Conservation (phyloP, 352 stramenopile species). For the Pythium guiyangense region DNA sequence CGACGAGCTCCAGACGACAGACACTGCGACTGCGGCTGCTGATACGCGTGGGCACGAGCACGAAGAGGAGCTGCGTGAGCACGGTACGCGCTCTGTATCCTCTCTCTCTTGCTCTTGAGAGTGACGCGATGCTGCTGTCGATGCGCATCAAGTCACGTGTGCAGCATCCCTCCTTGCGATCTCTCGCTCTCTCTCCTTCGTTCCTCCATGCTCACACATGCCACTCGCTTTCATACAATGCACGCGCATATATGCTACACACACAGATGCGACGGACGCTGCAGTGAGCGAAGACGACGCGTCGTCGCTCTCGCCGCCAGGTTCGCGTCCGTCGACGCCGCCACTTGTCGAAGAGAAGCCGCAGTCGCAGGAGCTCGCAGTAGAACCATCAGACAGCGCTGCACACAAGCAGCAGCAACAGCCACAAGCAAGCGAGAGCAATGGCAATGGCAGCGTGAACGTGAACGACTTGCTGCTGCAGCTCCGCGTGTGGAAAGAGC, state of each 20-base stretch:
- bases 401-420: background rate
- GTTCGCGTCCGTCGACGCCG: conserved; percentile 6
- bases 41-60: background rate
- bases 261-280: background rate
- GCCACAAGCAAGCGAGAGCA: background rate
- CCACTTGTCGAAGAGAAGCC: conserved; percentile 1
- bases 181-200: background rate
- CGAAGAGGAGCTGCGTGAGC: background rate
- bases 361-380: background rate
- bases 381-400: background rate
- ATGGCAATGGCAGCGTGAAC: conserved; percentile 3
- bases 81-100: background rate
- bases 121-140: too few species aligned
- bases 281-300: conserved; percentile 3
- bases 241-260: background rate
- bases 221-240: background rate
- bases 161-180: too few species aligned
- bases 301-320: conserved; percentile 2
- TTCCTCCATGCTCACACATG: background rate
- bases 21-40: background rate
- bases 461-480: conserved; percentile 28
- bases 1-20: background rate
- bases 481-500: conserved; percentile 56
- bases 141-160: too few species aligned
- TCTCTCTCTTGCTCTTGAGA: too few species aligned